These are phyloP conservation scores for Leishmania aethiopica DNA, from an alignment of 208 protist genomes.

Conservation along the genomic window DNA sequence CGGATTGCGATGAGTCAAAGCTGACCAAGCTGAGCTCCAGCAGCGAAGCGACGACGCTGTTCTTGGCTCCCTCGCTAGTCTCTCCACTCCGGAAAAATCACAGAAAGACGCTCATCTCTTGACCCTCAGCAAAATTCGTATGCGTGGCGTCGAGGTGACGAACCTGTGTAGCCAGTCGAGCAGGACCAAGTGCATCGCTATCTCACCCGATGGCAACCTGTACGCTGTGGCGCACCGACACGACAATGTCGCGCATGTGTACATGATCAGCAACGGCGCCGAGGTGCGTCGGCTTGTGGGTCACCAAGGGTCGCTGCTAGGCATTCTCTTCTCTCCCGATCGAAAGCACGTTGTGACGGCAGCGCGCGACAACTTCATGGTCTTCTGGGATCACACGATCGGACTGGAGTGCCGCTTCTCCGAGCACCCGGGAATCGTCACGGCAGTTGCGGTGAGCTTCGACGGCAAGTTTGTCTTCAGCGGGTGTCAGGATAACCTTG, in stretches of 20 bases:
- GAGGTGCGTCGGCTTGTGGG: constrained; percentile 53
- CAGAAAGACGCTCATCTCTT: background rate
- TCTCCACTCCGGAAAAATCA: constrained; percentile 3
- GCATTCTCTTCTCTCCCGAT: constrained; percentile 57
- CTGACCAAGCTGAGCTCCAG: background rate
- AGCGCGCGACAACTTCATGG: constrained; percentile 46
- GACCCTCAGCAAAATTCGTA: background rate
- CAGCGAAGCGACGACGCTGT: constrained; percentile 4
- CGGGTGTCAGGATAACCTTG: constrained; percentile 64
- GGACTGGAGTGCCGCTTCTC: constrained; percentile 52
- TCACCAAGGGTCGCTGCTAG: constrained; percentile 51
- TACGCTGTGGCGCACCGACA: constrained; percentile 62
- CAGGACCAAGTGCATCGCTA: constrained; percentile 62
- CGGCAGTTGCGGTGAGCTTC: constrained; percentile 50
- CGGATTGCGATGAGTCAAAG: constrained; percentile 24
- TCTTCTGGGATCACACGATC: constrained; percentile 59
- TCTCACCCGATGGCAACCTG: constrained; percentile 37
- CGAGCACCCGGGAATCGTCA: constrained; percentile 65
- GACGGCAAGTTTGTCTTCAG: constrained; percentile 59
- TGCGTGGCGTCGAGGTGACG: constrained; percentile 40
- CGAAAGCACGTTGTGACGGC: constrained; percentile 64
- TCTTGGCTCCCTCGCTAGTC: background rate
- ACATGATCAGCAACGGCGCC: constrained; percentile 32
- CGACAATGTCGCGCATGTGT: constrained; percentile 61
- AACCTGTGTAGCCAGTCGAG: constrained; percentile 40